phyloP scores from a whole-genome alignment of 2,329 filamentous ascomycete species.

The Didymella lethalis region DNA sequence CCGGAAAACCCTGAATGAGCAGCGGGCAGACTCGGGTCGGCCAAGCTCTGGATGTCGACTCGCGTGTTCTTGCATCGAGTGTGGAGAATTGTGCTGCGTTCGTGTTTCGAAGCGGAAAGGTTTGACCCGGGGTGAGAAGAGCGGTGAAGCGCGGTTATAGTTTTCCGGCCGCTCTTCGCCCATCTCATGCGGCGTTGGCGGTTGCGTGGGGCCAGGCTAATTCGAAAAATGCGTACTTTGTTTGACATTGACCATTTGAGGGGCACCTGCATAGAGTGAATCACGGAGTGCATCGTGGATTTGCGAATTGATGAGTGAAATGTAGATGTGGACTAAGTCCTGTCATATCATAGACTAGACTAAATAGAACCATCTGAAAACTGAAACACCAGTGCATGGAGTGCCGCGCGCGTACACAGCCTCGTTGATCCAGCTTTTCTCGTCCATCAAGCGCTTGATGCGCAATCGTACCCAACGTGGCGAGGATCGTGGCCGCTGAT shows the following conservation, averaged over 20 bases:
- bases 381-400: constrained; percentile 5
- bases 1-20: constrained; percentile 3
- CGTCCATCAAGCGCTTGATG: constrained; percentile 7
- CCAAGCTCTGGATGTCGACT: background rate
- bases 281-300: constrained; percentile 19
- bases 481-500: constrained; percentile 6
- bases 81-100: constrained; percentile 9
- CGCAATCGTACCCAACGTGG: constrained; percentile 1
- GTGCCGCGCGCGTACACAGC: constrained; percentile 5
- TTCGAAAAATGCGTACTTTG: constrained; percentile 1
- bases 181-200: constrained; percentile 17
- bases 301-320: constrained; percentile 17
- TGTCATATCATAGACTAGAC: constrained; percentile 17
- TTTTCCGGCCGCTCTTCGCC: constrained; percentile 5
- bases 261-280: constrained; percentile 16
- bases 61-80: background rate
- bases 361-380: constrained; percentile 10
- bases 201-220: constrained; percentile 16
- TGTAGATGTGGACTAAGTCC: constrained; percentile 24
- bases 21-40: constrained; percentile 16
- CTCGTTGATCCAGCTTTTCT: constrained; percentile 4
- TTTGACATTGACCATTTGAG: constrained; percentile 17
- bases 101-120: constrained; percentile 14
- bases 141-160: constrained; percentile 21
- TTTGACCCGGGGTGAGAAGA: constrained; percentile 15